Evolutionary conservation across 129 eudicot genomes (phyloP).

Genomic region (Oenanthe sinensis): DNA sequence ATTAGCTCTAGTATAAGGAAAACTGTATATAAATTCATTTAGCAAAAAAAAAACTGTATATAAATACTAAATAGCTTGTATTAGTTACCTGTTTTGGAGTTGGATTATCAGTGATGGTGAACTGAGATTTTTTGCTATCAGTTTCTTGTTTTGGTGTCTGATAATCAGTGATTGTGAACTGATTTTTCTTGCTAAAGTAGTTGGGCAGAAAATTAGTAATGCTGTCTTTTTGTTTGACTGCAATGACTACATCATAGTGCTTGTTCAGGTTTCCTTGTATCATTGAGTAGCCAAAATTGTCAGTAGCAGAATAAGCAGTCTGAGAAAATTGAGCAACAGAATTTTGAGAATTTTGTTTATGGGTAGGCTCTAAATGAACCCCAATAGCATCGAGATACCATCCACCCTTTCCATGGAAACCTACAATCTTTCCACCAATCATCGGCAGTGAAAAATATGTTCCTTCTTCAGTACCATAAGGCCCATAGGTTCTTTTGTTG

Average conservation of each 20-base stretch:
- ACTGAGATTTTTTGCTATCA: background rate
- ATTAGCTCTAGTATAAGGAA: background rate
- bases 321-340: conserved; percentile 20
- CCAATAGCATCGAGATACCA: conserved; percentile 62
- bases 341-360: conserved; percentile 9
- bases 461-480: conserved; percentile 48
- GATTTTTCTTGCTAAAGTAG: conserved; percentile 1
- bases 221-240: conserved; percentile 28
- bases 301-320: conserved; percentile 13
- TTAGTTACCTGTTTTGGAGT: background rate
- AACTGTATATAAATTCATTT: background rate
- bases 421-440: conserved; percentile 39
- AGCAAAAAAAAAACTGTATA: background rate
- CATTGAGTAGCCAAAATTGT: conserved; percentile 27
- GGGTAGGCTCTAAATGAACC: conserved; percentile 38
- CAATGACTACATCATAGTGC: conserved; percentile 39
- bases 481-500: conserved; percentile 43
- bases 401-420: conserved; percentile 52
- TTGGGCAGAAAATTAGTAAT: conserved; percentile 9
- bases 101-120: background rate
- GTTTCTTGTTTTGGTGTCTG: background rate
- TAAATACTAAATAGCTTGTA: background rate
- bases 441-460: conserved; percentile 32
- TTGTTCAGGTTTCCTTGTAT: conserved; percentile 38
- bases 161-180: background rate